phyloP scores from a whole-genome alignment of 2,329 filamentous ascomycete species.

The Pseudogymnoascus sp. region DNA sequence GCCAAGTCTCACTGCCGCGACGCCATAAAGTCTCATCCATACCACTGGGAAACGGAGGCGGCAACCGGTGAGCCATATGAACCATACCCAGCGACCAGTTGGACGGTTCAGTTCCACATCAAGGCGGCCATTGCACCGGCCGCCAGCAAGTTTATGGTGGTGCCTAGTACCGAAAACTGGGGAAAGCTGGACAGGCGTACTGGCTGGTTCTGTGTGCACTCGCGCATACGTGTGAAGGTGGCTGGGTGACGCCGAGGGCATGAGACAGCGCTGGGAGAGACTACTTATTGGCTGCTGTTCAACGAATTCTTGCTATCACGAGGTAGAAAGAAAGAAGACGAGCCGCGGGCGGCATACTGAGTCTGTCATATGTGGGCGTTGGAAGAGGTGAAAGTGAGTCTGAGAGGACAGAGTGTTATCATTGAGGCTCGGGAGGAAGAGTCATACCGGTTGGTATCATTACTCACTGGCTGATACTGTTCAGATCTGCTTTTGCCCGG shows the following conservation, averaged over 20 bases:
- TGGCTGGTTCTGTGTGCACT: background rate
- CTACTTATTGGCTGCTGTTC: background rate
- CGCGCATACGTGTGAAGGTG: background rate
- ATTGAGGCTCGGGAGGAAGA: background rate
- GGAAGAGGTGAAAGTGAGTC: background rate
- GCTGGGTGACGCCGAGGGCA: slow-evolving; percentile 1
- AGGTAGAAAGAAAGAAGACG: background rate
- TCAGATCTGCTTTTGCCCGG: background rate
- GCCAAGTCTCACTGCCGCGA: background rate
- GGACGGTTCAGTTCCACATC: background rate
- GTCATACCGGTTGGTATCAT: background rate
- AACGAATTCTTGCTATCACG: background rate
- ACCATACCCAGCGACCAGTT: background rate
- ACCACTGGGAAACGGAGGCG: background rate
- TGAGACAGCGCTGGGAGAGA: background rate
- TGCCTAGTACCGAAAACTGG: background rate
- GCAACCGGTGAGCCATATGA: background rate
- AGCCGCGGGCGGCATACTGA: background rate
- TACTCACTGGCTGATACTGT: background rate
- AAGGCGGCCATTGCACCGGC: background rate
- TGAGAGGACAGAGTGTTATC: background rate
- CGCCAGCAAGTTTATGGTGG: background rate
- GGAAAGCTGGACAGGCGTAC: background rate
- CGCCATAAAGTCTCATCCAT: background rate
- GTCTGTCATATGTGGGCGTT: background rate